A percentile compares a stretch with the other conserved stretches of the same genome.
phyloP scores from a whole-genome alignment of 2,329 filamentous ascomycete genomes.

The Emergomyces orientalis region DNA sequence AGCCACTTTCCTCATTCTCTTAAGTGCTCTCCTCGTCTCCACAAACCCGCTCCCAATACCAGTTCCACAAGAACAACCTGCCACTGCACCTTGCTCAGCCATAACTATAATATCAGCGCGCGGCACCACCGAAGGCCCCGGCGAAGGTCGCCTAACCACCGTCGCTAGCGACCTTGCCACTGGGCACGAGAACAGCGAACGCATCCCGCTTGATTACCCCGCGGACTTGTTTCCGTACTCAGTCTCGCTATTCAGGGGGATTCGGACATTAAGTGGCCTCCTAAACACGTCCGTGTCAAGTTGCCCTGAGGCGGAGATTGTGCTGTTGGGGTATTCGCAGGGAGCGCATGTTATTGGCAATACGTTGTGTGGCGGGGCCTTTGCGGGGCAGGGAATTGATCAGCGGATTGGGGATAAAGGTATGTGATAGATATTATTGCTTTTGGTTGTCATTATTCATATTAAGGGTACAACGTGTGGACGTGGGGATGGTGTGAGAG shows the following conservation, averaged over 20 bases:
- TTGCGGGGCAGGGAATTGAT: constrained; percentile 12
- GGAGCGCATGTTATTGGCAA: constrained; percentile 25
- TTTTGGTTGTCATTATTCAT: not conserved
- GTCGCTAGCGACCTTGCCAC: constrained; percentile 6
- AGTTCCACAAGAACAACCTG: not conserved
- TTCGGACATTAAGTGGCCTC: constrained; percentile 15
- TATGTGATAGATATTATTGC: constrained; percentile 9
- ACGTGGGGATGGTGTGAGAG: not conserved
- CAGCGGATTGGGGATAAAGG: constrained; percentile 13
- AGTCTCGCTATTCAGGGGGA: constrained; percentile 16
- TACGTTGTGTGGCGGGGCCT: constrained; percentile 21
- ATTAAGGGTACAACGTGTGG: too few relatives aligned
- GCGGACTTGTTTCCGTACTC: constrained; percentile 19
- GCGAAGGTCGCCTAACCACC: constrained; percentile 14
- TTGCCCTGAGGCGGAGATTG: constrained; percentile 23
- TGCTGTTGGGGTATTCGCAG: constrained; percentile 26
- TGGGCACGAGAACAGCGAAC: constrained; percentile 8
- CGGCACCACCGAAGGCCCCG: constrained; percentile 14
- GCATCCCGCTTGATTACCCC: constrained; percentile 17
- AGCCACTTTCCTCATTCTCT: not conserved
- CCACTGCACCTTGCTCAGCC: constrained; percentile 1
- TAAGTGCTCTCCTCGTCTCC: not conserved
- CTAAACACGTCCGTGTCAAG: constrained; percentile 12
- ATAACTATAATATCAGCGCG: constrained; percentile 16
- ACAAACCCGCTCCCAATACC: not conserved